Evolutionary conservation across 768 basidiomycete genomes (phyloP), one percentile per base, ranked within the genome.

Genomic region (Boletus subcaerulescens): DNA sequence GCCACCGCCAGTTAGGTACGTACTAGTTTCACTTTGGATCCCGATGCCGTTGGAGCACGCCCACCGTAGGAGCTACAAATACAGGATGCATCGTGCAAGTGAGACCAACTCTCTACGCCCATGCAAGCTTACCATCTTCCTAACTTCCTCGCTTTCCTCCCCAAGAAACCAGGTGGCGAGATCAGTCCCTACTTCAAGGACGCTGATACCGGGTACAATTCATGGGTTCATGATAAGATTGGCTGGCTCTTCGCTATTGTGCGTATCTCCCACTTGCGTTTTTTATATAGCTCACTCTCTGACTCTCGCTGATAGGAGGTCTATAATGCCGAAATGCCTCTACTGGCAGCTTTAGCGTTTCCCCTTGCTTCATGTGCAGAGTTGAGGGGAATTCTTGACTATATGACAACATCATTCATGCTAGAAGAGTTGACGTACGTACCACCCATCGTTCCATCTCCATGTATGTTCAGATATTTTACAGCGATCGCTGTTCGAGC

Each of bases 341-440:
- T 71, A 1, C 48, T 68, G 3, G 69, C 66, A 5, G 60, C 67
- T 13, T 47, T 65, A 5, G 60, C 61, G 9, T 70, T 46, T 44
- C 67, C 68, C 5, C 50, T 60, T 31, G 63, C 69, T 26, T 63
- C 60, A 22, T 60, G 47, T 32, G 36, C 52, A 26, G 59, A 62
- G 39, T 39, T 69, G 56, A 57, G 58, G 32, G 63, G 45, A 14
- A 69, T 70, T 18, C 58, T 65, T 26, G 53, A 60, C 43, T 70
- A 67, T 18, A 70, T 70, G 67, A 67, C 64, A 13, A 20, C 50
- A 15, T 70, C 68, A 9, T 68, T 70, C 52, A 68, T 70, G 64
- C 58, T 70, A 9, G 68, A 69, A 46, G 64, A 66, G 38, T 40
- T 68, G 35, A 69, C 68, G 68, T 64, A 50, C 20, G 63, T 26